Percentiles rank a stretch among this genome's conserved stretches.
These are phyloP conservation scores for Ettlia oleoabundans DNA, from an alignment of 139 green algal species.

Conservation along the genomic window DNA sequence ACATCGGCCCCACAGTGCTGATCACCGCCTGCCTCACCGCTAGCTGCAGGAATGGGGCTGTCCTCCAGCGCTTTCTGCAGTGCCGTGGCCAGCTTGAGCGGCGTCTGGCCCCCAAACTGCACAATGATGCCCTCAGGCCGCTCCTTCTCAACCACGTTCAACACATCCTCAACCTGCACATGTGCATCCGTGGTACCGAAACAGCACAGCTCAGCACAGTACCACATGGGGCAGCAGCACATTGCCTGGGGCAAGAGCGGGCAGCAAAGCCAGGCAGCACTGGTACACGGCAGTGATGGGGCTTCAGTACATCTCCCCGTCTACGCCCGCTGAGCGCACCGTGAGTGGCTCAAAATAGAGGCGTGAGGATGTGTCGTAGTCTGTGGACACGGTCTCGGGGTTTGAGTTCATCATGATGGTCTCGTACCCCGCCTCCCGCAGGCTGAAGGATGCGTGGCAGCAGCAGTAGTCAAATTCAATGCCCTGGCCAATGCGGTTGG, in stretches of 20 bases:
- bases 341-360: conserved; percentile 99
- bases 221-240: not conserved
- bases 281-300: too few species aligned
- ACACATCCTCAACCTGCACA: conserved; percentile 84
- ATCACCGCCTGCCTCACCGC: conserved; percentile 58
- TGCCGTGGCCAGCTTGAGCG: conserved; percentile 89
- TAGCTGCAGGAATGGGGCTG: conserved; percentile 78
- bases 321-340: conserved; percentile 39
- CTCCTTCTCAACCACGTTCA: conserved; percentile 97
- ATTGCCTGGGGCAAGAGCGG: not conserved
- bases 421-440: conserved; percentile 85
- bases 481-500: conserved; percentile 99
- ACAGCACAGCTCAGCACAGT: not conserved
- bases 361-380: conserved; percentile 98
- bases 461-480: conserved; percentile 99
- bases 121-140: conserved; percentile 98
- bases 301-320: too few species aligned
- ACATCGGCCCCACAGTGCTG: not conserved
- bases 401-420: conserved; percentile 99
- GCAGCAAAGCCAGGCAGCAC: not conserved
- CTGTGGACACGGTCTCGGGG: conserved; percentile 98
- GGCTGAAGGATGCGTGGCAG: conserved; percentile 97
- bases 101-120: conserved; percentile 99
- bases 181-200: too few species aligned
- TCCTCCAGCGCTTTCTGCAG: conserved; percentile 82